Base-by-base conservation (phyloP, 2,329 filamentous ascomycete species). In the Pseudogymnoascus sp. region DNA sequence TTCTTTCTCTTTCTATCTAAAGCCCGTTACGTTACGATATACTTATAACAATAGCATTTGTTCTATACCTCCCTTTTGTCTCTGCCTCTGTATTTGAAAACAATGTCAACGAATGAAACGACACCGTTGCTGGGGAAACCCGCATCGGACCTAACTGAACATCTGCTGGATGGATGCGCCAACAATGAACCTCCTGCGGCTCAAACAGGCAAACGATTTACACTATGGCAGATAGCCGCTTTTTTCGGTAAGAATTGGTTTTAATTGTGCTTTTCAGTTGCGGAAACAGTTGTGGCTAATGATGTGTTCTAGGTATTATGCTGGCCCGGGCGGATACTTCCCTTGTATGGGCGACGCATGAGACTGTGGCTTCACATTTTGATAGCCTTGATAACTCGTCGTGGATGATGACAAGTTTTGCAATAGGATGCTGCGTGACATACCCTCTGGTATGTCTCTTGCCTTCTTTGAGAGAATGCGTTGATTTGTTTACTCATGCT, bases 401-500 rank as follows among this genome's bases (percentile, higher is more conserved):
- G 55, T 65, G 63, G 63, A 63, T 65, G 61, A 65, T 65, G 61
- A 63, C 63, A 8, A 61, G 62, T 18, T 65, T 65, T 45, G 61
- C 62, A 39, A 60, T 65, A 52, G 63, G 63, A 15, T 63, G 61
- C 35, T 65, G 62, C 45, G 61, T 63, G 5, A 65, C 62, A 52
- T 57, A 60, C 23, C 62, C 63, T 57, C 30, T 64, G 52, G 63
- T 64, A 33, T 34, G 58, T 59, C 19, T 57, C n/a, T 52, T 59
- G 18, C 35, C 37, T 55, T 57, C 34, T 13, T 21, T 30, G 28
- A 13, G 28, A 41, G 23, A 26, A 41, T 37, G n/a, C 55, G 18
- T 8, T 34, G 30, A 34, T 34, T 34, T 34, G 30, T 34, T 34
- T 13, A 19, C 18, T 19, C 13, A 45, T 45, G 13, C 7, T 18